Base-by-base conservation (phyloP, 2,329 filamentous ascomycete species). In the Neofusicoccum sp. region DNA sequence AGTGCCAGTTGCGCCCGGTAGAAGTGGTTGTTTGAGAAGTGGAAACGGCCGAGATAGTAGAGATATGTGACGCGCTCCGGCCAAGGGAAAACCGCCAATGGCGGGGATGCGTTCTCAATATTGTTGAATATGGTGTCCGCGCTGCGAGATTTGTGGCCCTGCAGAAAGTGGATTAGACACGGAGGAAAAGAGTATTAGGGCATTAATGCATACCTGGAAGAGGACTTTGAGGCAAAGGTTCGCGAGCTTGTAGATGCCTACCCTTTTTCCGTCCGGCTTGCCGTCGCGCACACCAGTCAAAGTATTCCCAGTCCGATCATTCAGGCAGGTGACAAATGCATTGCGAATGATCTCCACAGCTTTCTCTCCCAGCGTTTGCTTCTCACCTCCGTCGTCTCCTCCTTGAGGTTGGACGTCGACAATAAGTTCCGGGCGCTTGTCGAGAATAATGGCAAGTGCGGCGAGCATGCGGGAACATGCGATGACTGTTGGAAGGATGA, bases 21-120 rank as follows among this genome's bases (percentile, higher is more conserved):
- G 76, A 92, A 97, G 73, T 96, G 89, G 68, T 88, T 90, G 74
- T 92, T 93, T 66, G 91, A 87, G 74, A 96, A 92, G 71, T 93
- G 87, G 77, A 94, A 97, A 64, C 93, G 89, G 16, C 94, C 94
- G 5, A 98, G 88, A 73, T 97, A 97, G 79, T 97, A 97, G 12
- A 98, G 87, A 70, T 93, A 98, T 3, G 93, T 96, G 56, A 97
- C 92, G 54, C 93, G 87, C 73, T 98, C 91, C 5, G 90, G 85
- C 28, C 91, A 92, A 2, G 93, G 92, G 71, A 96, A 98, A 58
- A 91, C 85, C 1, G 85, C 83, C 11, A 98, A 79, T 0, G 92
- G 91, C 1, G 93, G 93, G 0, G 91, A 93, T 67, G 91, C 90
- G 63, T 90, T 88, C 56, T 88, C 89, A 67, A 97, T 94, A 72